Conservation (phyloP, 768 basidiomycete species). For the Melanogaster broomeanus region DNA sequence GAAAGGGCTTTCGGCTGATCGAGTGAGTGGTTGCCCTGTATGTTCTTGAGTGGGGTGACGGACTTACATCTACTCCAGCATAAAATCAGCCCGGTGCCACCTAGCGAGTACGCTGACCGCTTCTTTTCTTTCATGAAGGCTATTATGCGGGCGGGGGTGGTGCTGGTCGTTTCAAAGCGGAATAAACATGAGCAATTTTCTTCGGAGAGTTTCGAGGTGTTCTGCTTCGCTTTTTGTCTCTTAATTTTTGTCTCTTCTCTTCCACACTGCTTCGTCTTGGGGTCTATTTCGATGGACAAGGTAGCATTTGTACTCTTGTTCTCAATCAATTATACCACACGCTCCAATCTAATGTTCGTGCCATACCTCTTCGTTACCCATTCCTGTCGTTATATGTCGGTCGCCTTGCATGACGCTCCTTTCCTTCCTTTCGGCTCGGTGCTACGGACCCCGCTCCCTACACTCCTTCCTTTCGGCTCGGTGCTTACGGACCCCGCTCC, state of each 20-base stretch:
- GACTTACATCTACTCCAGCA: slow-evolving; percentile 52
- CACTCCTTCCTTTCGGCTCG: slow-evolving; percentile 1
- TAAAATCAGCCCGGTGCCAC: slow-evolving; percentile 92
- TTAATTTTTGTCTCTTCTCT: not conserved
- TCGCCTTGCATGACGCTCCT: slow-evolving; percentile 8
- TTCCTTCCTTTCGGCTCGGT: not conserved
- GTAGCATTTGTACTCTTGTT: slow-evolving; percentile 6
- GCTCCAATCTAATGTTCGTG: slow-evolving; percentile 11
- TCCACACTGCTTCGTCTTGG: slow-evolving; percentile 13
- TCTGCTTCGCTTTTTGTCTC: slow-evolving; percentile 4
- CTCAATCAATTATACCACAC: slow-evolving; percentile 19
- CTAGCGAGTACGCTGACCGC: slow-evolving; percentile 82
- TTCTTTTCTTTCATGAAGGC: slow-evolving; percentile 89
- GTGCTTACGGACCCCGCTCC: not conserved
- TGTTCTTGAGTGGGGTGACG: slow-evolving; percentile 3
- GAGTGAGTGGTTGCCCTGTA: slow-evolving; percentile 54
- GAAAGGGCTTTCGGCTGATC: slow-evolving; percentile 87
- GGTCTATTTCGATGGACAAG: slow-evolving; percentile 8
- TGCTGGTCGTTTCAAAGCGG: slow-evolving; percentile 49
- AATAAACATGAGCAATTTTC: slow-evolving; percentile 23
- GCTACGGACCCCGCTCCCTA: not conserved
- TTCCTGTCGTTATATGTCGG: not conserved
- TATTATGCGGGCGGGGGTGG: slow-evolving; percentile 83
- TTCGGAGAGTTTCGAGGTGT: slow-evolving; percentile 8
- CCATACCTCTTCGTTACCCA: not conserved